phyloP scores from a whole-genome alignment of 2,329 filamentous ascomycete genomes.

The Plenodomus biglobosus region DNA sequence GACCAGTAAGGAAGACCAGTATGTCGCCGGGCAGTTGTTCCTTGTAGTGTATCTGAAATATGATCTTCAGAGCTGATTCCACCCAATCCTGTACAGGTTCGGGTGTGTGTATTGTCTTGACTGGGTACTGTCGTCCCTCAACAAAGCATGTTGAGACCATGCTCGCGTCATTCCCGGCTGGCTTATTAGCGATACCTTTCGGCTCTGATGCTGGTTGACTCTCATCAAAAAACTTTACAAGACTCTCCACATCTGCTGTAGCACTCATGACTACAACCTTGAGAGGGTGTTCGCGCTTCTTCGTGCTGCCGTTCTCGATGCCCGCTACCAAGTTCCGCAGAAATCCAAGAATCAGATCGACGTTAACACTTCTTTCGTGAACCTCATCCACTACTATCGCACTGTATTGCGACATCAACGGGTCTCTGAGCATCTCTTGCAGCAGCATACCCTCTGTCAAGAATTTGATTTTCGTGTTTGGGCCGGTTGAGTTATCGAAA shows the following conservation, averaged over 20 bases:
- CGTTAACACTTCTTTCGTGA: conserved; percentile 92
- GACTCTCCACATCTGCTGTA: conserved; percentile 81
- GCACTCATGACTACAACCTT: conserved; percentile 98
- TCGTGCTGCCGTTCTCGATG: conserved; percentile 67
- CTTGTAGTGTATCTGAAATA: conserved; percentile 83
- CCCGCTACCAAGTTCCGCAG: conserved; percentile 72
- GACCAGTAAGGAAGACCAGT: conserved; percentile 86
- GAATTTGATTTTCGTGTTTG: conserved; percentile 85
- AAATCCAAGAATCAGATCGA: conserved; percentile 88
- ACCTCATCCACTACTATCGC: conserved; percentile 94
- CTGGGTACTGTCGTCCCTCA: conserved; percentile 83
- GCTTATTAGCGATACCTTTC: conserved; percentile 15
- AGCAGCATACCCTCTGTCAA: conserved; percentile 95
- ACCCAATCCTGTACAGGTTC: conserved; percentile 78
- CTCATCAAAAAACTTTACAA: conserved; percentile 72
- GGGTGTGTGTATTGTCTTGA: conserved; percentile 73
- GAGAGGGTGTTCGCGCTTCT: conserved; percentile 60
- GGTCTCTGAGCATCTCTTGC: conserved; percentile 88
- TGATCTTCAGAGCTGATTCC: conserved; percentile 75
- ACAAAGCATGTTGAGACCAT: conserved; percentile 63
- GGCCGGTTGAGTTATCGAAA: conserved; percentile 85
- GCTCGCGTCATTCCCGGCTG: background rate
- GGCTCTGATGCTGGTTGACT: conserved; percentile 4
- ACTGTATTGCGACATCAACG: conserved; percentile 79
- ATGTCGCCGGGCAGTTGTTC: conserved; percentile 94